Conservation (phyloP, 805 yeast genomes). For the Phaffomyces antillensis region DNA sequence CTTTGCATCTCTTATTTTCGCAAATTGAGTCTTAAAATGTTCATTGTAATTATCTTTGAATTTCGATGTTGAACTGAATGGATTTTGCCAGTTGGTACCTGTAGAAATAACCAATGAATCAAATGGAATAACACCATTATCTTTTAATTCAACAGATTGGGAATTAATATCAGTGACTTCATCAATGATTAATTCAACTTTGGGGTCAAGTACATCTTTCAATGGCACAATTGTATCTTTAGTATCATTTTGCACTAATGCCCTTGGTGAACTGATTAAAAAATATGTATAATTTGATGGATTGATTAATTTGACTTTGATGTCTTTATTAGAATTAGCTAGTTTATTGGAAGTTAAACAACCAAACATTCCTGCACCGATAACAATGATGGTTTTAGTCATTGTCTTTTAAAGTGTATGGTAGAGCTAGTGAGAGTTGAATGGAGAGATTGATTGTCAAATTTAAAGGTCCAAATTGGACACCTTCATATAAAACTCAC, state of each 20-base stretch:
- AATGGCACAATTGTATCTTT: conserved; percentile 14
- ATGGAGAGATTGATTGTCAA: no score
- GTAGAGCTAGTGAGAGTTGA: no score
- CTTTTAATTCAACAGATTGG: conserved; percentile 9
- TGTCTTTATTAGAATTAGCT: not conserved
- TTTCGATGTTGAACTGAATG: conserved; percentile 14
- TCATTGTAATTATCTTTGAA: conserved; percentile 12
- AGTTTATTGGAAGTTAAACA: conserved; percentile 16
- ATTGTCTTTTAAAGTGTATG: no score
- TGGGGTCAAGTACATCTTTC: conserved; percentile 13
- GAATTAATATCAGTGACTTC: conserved; percentile 11
- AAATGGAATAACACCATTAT: conserved; percentile 8
- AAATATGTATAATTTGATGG: conserved; percentile 12
- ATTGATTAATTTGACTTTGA: conserved; percentile 12
- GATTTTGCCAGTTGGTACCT: conserved; percentile 25
- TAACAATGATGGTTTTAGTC: conserved; percentile 11
- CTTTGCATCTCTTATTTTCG: conserved; percentile 19
- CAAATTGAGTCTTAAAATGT: conserved; percentile 11
- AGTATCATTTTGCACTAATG: conserved; percentile 13
- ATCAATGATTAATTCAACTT: conserved; percentile 15
- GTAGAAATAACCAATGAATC: conserved; percentile 26
- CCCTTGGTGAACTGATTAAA: conserved; percentile 15
- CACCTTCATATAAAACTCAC: no score
- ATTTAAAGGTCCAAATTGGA: no score
- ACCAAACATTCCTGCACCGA: conserved; percentile 22